Evolutionary conservation across 306 rosid species (phyloP).

Genomic region (Rosa rugosa): DNA sequence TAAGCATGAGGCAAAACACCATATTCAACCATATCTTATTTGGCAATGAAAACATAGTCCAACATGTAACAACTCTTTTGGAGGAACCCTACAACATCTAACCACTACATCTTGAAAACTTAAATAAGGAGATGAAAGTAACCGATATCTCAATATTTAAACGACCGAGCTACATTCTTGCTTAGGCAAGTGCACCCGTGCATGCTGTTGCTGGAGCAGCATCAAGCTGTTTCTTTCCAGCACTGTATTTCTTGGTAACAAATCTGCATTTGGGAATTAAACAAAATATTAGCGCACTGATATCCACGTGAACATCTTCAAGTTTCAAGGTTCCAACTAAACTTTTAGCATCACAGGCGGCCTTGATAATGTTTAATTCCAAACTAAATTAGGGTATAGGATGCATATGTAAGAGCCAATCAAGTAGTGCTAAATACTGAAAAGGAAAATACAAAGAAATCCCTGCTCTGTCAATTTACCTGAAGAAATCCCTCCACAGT

Average conservation of each 20-base stretch:
- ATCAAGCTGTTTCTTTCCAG: constrained; percentile 63
- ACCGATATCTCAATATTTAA: constrained; percentile 20
- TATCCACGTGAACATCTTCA: background rate
- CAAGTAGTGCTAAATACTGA: background rate
- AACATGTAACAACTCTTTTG: constrained; percentile 23
- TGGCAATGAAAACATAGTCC: constrained; percentile 35
- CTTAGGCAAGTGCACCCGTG: constrained; percentile 73
- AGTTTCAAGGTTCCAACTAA: background rate
- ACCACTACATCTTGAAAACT: constrained; percentile 19
- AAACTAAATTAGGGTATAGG: background rate
- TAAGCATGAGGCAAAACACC: constrained; percentile 21
- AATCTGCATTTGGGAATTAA: constrained; percentile 51
- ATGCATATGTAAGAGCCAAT: background rate
- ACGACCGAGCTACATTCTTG: constrained; percentile 18
- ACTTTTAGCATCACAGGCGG: background rate
- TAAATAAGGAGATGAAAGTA: constrained; percentile 23
- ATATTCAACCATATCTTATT: constrained; percentile 39
- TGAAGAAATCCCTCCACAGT: constrained; percentile 98
- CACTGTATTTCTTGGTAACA: constrained; percentile 80
- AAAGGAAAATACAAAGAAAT: background rate
- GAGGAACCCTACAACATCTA: constrained; percentile 28
- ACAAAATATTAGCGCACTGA: background rate
- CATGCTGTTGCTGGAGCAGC: constrained; percentile 73
- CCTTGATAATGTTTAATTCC: background rate
- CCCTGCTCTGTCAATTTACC: constrained; percentile 45